A percentile compares a stretch with the other conserved stretches of the same genome.
Conservation (phyloP, 441 rosid genomes). For the Populus hybrid region DNA sequence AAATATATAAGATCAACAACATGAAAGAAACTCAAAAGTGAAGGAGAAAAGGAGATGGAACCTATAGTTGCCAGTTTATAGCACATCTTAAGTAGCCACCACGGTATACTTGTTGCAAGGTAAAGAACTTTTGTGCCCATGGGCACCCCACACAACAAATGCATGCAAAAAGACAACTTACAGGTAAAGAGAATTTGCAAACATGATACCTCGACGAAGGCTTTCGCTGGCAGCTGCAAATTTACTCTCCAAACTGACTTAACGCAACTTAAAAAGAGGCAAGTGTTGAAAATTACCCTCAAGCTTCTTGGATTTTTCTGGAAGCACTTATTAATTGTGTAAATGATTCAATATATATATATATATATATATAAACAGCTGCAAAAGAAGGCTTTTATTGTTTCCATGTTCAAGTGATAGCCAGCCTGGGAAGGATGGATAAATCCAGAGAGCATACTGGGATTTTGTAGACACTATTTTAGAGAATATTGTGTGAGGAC, state of each 20-base stretch:
- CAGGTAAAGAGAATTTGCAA: slow-evolving; percentile 91
- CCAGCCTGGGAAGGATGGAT: not conserved
- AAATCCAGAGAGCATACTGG: not conserved
- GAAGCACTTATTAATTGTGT: not conserved
- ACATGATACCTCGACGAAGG: slow-evolving; percentile 87
- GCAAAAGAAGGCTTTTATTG: not conserved
- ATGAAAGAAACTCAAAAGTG: not conserved
- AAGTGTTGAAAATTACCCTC: slow-evolving; percentile 2
- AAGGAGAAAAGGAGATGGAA: not conserved
- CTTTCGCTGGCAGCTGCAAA: slow-evolving; percentile 87
- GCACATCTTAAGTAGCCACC: not conserved
- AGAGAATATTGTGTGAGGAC: too few species aligned
- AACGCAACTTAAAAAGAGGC: slow-evolving; percentile 52
- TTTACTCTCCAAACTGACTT: slow-evolving; percentile 65
- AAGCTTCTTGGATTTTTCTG: not conserved
- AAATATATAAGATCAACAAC: not conserved
- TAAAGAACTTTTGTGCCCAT: not conserved
- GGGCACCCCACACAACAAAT: not conserved
- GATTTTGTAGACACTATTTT: not conserved
- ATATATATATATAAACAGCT: not conserved
- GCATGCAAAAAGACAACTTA: slow-evolving; percentile 23
- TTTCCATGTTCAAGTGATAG: not conserved
- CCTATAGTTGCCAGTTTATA: not conserved
- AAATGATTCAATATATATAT: not conserved
- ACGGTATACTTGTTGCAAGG: not conserved